Conservation (phyloP, 768 basidiomycete species). For the Leccinum rimulosum region DNA sequence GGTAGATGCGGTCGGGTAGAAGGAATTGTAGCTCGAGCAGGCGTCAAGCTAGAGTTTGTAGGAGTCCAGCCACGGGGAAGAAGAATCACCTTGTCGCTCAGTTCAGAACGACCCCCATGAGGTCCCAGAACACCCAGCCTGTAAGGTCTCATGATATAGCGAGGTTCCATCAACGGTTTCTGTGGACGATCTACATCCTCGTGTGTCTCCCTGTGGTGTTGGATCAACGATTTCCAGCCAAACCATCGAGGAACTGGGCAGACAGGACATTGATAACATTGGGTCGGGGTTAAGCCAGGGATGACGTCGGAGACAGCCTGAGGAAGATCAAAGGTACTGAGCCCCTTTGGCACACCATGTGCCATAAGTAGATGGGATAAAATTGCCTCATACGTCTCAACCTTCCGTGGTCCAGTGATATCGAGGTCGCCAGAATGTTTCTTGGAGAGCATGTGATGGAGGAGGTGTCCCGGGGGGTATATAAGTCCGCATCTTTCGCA, state of each 20-base stretch:
- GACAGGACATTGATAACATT: not conserved
- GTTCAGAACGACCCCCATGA: not conserved
- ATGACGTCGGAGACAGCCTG: not conserved
- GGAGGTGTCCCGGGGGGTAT: not conserved
- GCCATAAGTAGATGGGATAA: not conserved
- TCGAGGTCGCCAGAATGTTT: not conserved
- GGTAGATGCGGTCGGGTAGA: not conserved
- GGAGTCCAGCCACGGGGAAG: not conserved
- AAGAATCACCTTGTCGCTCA: not conserved
- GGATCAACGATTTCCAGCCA: not conserved
- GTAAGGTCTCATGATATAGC: not conserved
- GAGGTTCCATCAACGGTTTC: not conserved
- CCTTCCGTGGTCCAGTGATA: not conserved
- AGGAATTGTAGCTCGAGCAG: not conserved
- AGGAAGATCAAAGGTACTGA: not conserved
- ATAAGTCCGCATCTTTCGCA: not conserved
- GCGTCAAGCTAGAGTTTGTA: not conserved
- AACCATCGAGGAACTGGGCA: not conserved
- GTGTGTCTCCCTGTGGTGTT: not conserved
- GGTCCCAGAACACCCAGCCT: not conserved
- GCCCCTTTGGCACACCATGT: not conserved
- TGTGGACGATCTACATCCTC: not conserved
- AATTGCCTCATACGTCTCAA: not conserved
- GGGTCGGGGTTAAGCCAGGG: not conserved
- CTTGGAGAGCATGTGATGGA: not conserved